These are phyloP conservation scores for Cryphonectria naterciae DNA, from an alignment of 2,329 filamentous ascomycete genomes.

Conservation along the genomic window DNA sequence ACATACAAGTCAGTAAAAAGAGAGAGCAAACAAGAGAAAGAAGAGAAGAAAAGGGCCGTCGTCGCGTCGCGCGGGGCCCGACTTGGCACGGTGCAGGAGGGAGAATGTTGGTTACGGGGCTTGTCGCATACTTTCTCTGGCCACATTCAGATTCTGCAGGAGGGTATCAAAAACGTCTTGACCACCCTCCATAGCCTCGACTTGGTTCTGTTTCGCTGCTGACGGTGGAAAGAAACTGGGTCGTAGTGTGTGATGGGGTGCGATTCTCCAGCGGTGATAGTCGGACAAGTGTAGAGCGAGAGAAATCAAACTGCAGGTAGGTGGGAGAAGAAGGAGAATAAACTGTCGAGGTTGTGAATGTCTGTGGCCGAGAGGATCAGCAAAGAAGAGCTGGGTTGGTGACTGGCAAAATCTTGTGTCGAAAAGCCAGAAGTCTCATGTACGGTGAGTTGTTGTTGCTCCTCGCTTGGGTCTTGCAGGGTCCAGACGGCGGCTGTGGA, in stretches of 20 bases:
- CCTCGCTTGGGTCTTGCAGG: background rate
- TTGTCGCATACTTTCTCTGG: slow-evolving; percentile 23
- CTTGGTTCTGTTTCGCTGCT: background rate
- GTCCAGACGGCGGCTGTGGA: slow-evolving; percentile 10
- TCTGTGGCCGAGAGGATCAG: background rate
- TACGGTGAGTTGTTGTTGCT: slow-evolving; percentile 19
- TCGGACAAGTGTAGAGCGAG: background rate
- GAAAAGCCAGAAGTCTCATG: slow-evolving; percentile 10
- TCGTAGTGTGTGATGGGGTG: background rate
- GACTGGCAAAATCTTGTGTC: background rate
- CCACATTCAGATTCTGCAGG: slow-evolving; percentile 24
- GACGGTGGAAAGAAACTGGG: background rate
- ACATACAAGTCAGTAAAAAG: background rate
- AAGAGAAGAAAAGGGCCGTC: background rate
- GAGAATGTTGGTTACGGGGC: too few species aligned
- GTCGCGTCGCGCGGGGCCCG: background rate
- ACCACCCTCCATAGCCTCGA: slow-evolving; percentile 23
- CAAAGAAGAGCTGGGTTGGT: background rate
- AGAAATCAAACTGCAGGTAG: background rate
- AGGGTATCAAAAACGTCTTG: slow-evolving; percentile 21
- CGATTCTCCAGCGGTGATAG: background rate
- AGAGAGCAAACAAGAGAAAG: too few species aligned
- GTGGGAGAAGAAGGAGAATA: background rate
- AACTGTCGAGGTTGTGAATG: background rate
- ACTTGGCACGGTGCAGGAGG: background rate